Evolutionary conservation across 2,329 filamentous ascomycete genomes (phyloP), one percentile per base, ranked within the genome.

Genomic region (Calonectria honghensis): DNA sequence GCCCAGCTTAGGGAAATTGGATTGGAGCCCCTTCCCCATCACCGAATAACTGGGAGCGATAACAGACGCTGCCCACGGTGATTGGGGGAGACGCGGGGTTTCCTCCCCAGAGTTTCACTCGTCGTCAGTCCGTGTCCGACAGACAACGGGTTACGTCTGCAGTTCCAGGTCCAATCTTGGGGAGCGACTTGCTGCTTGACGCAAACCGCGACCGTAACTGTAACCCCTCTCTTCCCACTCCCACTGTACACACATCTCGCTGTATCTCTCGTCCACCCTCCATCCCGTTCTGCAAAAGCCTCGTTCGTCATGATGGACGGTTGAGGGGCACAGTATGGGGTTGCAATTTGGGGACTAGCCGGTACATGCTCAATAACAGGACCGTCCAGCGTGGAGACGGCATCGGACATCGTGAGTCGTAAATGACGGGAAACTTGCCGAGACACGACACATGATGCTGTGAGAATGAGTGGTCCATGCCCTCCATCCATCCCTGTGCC

Each of bases 381-480:
- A 6, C 32, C 45, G 61, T 54, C 63, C 35, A 50, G 24, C 54
- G 70, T 73, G 65, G 70, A 73, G 65, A 64, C 54, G 27, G 7
- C 51, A 52, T 27, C 31, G 18, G 27, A 32, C 59, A 59, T 72
- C 69, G 68, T 70, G 73, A 71, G 68, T 73, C 73, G 68, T 70
- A 48, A 72, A 70, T 52, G 31, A 69, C 68, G 64, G 69, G 73
- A 72, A 70, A 61, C 67, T 66, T 74, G 73, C 70, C 74, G 72
- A 78, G 73, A 76, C 45, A 71, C 70, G 73, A 76, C 45, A 71
- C 70, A 77, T 78, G 73, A 78, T 72, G 72, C 78, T 76, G 76
- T 68, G 57, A 29, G n/a, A 29, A 70, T 75, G 57, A 52, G 69
- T 74, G 59, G 61, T 41, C 59, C 59, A 29, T 50, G 50, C 54